Conservation (phyloP, 192 early-diverging fungal species). For the Dissophora globulifera region DNA sequence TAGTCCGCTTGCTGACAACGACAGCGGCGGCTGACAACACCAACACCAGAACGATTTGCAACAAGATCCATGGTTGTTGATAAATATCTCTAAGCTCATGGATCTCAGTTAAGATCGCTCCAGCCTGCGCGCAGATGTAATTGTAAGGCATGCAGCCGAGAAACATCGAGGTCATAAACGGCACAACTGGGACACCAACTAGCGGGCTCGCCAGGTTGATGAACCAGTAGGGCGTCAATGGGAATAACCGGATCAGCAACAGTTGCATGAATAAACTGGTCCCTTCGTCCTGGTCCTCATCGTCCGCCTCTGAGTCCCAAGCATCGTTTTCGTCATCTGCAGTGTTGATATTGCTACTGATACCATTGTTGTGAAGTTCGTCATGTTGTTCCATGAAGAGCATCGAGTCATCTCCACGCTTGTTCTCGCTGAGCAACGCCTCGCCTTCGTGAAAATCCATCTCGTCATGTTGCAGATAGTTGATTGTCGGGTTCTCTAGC, state of each 20-base stretch:
- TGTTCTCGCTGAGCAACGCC: slow-evolving; percentile 14
- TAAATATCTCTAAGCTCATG: slow-evolving; percentile 49
- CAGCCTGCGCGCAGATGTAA: slow-evolving; percentile 62
- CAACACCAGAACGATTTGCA: slow-evolving; percentile 41
- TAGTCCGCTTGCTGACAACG: slow-evolving; percentile 33
- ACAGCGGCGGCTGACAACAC: slow-evolving; percentile 24
- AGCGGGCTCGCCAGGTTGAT: slow-evolving; percentile 64
- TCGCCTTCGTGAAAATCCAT: slow-evolving; percentile 35
- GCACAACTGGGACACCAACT: slow-evolving; percentile 55
- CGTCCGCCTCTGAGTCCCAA: slow-evolving; percentile 9
- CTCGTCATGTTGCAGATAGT: slow-evolving; percentile 20
- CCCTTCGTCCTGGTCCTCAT: slow-evolving; percentile 30
- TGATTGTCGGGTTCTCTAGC: too few relatives aligned
- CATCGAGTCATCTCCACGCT: neutral
- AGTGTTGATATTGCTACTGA: too few relatives aligned
- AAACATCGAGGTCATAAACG: slow-evolving; percentile 65
- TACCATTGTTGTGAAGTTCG: neutral
- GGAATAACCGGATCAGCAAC: slow-evolving; percentile 62
- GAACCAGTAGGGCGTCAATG: slow-evolving; percentile 68
- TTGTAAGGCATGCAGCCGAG: slow-evolving; percentile 66
- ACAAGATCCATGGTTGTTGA: slow-evolving; percentile 46
- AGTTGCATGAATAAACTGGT: slow-evolving; percentile 62
- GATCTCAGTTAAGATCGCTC: slow-evolving; percentile 59
- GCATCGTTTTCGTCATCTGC: too few relatives aligned
- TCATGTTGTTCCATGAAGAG: neutral